These are phyloP conservation scores for Acanthamoeba quina DNA, from an alignment of 208 protist genomes.

Conservation along the genomic window DNA sequence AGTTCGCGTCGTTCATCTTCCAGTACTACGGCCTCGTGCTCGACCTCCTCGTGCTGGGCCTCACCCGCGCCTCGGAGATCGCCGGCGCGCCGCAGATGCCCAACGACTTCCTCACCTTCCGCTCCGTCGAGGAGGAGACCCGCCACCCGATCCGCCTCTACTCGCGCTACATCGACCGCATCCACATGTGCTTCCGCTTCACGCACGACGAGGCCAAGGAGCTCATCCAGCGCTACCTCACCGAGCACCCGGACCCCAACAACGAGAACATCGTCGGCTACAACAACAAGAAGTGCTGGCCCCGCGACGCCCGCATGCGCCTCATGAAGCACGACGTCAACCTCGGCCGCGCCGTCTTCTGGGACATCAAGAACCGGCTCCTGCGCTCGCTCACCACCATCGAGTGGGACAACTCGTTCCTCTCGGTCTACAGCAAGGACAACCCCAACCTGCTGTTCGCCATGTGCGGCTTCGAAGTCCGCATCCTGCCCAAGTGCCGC, in stretches of 20 bases:
- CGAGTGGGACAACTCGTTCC: conserved; percentile 98
- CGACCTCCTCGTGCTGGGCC: conserved; percentile 99
- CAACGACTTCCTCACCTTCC: conserved; percentile 99
- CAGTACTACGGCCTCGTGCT: conserved; percentile 99
- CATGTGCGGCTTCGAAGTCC: conserved; percentile 99
- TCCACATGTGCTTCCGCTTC: conserved; percentile 99
- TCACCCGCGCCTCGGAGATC: conserved; percentile 98
- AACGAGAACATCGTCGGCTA: conserved; percentile 99
- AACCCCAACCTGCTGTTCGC: conserved; percentile 99
- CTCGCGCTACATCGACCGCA: conserved; percentile 97
- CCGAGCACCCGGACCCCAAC: conserved; percentile 99
- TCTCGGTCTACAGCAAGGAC: conserved; percentile 99
- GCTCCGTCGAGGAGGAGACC: conserved; percentile 95
- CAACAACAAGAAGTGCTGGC: conserved; percentile 99
- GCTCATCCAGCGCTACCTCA: conserved; percentile 98
- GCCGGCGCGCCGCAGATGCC: conserved; percentile 97
- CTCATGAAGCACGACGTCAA: conserved; percentile 99
- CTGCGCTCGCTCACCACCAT: conserved; percentile 98
- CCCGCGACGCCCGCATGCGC: conserved; percentile 99
- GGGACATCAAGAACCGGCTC: conserved; percentile 99
- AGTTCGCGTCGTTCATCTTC: conserved; percentile 99
- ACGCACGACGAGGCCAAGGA: conserved; percentile 98
- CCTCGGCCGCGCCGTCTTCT: conserved; percentile 99
- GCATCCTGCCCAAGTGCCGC: conserved; percentile 95
- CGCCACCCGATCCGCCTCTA: conserved; percentile 99